These are phyloP conservation scores for Ophiocordyceps camponoti-leonardi DNA, from an alignment of 2,329 filamentous ascomycete genomes.

Conservation along the genomic window DNA sequence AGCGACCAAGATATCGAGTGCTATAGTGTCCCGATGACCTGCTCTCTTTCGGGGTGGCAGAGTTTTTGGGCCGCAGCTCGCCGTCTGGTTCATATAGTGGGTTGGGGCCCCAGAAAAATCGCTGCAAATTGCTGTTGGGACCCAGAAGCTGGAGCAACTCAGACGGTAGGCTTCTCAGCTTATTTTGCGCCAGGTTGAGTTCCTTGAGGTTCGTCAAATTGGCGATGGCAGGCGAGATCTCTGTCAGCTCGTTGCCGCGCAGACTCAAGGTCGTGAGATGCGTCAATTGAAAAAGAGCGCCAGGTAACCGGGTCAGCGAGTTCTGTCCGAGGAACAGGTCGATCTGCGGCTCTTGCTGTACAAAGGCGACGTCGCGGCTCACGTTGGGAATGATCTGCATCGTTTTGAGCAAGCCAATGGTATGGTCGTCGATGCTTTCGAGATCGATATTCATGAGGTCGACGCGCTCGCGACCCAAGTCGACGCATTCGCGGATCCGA, in stretches of 20 bases:
- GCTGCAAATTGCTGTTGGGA: slow-evolving; percentile 24
- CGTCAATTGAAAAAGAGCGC: slow-evolving; percentile 42
- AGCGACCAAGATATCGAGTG: slow-evolving; percentile 6
- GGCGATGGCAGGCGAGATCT: slow-evolving; percentile 42
- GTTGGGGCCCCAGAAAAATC: slow-evolving; percentile 44
- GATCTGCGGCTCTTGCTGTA: slow-evolving; percentile 38
- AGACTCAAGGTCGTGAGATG: slow-evolving; percentile 48
- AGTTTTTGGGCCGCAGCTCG: not conserved
- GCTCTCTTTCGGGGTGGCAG: not conserved
- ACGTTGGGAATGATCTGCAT: slow-evolving; percentile 37
- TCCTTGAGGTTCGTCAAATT: slow-evolving; percentile 39
- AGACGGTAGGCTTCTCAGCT: slow-evolving; percentile 40
- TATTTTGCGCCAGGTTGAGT: slow-evolving; percentile 51
- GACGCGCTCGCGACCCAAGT: slow-evolving; percentile 39
- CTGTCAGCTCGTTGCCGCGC: slow-evolving; percentile 42
- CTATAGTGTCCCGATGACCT: not conserved
- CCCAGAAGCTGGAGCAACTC: slow-evolving; percentile 42
- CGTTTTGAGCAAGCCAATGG: slow-evolving; percentile 36
- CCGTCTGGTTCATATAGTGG: slow-evolving; percentile 32
- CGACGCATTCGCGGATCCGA: slow-evolving; percentile 34
- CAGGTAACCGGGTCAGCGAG: slow-evolving; percentile 34
- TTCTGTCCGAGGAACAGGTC: slow-evolving; percentile 47
- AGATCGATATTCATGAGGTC: slow-evolving; percentile 44
- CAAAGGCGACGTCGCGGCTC: slow-evolving; percentile 39
- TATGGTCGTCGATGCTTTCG: slow-evolving; percentile 34